These are phyloP conservation scores for Fulvia fulva DNA, from an alignment of 2,329 filamentous ascomycete species.

Conservation along the genomic window DNA sequence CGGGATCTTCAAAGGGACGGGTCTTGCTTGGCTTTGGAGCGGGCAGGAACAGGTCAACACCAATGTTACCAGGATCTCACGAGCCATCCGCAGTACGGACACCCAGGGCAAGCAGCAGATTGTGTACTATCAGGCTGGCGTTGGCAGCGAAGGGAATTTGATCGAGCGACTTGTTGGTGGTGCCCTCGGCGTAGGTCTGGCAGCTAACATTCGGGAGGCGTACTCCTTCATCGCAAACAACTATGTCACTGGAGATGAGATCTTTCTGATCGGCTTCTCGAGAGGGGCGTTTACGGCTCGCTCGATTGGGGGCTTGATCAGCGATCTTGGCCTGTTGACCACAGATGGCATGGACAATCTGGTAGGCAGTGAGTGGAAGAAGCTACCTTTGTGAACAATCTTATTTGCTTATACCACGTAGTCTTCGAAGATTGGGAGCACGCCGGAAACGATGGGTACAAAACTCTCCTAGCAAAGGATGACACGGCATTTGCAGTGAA, in stretches of 20 bases:
- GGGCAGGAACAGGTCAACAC: slow-evolving; percentile 25
- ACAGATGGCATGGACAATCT: slow-evolving; percentile 29
- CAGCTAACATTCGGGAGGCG: slow-evolving; percentile 54
- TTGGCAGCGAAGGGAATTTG: slow-evolving; percentile 34
- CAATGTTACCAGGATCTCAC: slow-evolving; percentile 34
- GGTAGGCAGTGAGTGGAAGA: slow-evolving; percentile 18
- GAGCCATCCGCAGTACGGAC: slow-evolving; percentile 32
- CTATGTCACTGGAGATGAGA: slow-evolving; percentile 40
- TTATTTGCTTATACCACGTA: neutral
- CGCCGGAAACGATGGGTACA: slow-evolving; percentile 26
- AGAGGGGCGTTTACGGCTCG: slow-evolving; percentile 44
- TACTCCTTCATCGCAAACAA: slow-evolving; percentile 62
- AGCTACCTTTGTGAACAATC: neutral
- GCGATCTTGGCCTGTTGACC: slow-evolving; percentile 41
- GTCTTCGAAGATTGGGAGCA: slow-evolving; percentile 32
- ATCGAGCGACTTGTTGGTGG: slow-evolving; percentile 31
- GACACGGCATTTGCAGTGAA: slow-evolving; percentile 16
- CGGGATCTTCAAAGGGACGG: slow-evolving; percentile 21
- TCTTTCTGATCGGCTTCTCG: slow-evolving; percentile 45
- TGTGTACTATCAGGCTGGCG: slow-evolving; percentile 35
- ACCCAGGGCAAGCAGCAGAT: slow-evolving; percentile 33
- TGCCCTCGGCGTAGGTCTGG: slow-evolving; percentile 32
- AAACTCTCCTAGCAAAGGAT: slow-evolving; percentile 16
- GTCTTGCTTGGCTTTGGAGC: slow-evolving; percentile 13
- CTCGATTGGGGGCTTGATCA: slow-evolving; percentile 42